These are phyloP conservation scores for Mikania micrantha DNA, from an alignment of 129 eudicot genomes.

Conservation along the genomic window DNA sequence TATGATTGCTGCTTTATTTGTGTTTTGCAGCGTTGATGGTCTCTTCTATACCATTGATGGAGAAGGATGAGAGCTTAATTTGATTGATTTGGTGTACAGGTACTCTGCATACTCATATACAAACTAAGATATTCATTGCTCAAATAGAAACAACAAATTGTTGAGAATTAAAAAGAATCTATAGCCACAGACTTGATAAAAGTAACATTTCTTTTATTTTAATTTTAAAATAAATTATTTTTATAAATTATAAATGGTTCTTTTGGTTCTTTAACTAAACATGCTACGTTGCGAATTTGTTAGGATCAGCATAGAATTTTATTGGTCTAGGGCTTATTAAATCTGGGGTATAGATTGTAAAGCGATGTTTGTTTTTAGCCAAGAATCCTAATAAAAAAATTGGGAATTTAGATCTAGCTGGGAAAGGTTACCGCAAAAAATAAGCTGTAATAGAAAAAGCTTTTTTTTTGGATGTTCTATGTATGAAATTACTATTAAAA, in stretches of 20 bases:
- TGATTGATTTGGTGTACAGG: constrained; percentile 24
- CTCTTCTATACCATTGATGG: too few species aligned
- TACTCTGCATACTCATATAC: constrained; percentile 3
- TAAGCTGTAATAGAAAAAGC: constrained; percentile 23
- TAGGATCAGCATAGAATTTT: constrained; percentile 24
- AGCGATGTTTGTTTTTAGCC: constrained; percentile 15
- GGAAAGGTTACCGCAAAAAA: constrained; percentile 21
- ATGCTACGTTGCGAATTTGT: constrained; percentile 30
- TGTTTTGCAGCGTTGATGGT: constrained; percentile 30
- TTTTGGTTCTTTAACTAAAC: too few species aligned
- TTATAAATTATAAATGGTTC: too few species aligned
- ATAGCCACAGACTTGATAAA: too few species aligned
- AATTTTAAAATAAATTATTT: too few species aligned
- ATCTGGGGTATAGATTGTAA: constrained; percentile 17
- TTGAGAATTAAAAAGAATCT: too few species aligned
- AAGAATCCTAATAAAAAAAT: not conserved
- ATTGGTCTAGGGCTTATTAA: constrained; percentile 8
- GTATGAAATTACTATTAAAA: constrained; percentile 35
- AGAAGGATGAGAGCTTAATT: constrained; percentile 2
- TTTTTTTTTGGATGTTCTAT: constrained; percentile 35
- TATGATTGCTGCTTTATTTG: not conserved
- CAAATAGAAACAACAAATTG: too few species aligned
- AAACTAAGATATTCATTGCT: too few species aligned
- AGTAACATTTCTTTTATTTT: too few species aligned
- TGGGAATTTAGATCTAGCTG: constrained; percentile 17